Percentiles rank a stretch among this genome's conserved stretches.
phyloP scores from a whole-genome alignment of 2,329 filamentous ascomycete species.

The Beauveria medogensis region DNA sequence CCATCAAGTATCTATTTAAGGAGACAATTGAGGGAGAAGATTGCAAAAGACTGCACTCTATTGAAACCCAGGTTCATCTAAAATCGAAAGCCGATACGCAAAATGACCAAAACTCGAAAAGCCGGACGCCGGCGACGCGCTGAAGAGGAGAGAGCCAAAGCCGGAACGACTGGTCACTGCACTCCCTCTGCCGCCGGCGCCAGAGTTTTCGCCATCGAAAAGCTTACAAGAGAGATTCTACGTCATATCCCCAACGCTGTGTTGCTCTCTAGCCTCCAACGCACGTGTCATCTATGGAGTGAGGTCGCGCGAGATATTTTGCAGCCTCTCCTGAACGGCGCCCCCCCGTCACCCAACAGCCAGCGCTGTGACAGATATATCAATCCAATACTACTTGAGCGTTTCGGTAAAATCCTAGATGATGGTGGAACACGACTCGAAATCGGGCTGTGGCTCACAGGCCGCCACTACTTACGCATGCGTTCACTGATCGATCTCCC shows the following conservation, averaged over 20 bases:
- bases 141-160: neutral
- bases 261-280: neutral
- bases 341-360: too few relatives aligned
- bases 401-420: neutral
- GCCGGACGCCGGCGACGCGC: neutral
- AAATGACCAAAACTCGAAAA: neutral
- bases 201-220: neutral
- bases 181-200: neutral
- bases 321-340: neutral
- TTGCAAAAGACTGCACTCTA: neutral
- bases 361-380: neutral
- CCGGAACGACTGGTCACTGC: neutral
- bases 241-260: neutral
- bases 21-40: neutral
- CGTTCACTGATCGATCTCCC: neutral
- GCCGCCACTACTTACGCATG: neutral
- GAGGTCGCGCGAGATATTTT: neutral
- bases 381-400: neutral
- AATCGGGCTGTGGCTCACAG: neutral
- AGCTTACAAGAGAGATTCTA: neutral
- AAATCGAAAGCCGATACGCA: neutral
- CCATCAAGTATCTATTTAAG: neutral
- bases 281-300: neutral
- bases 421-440: neutral
- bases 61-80: neutral